Evolutionary conservation across 2,329 filamentous ascomycete genomes (phyloP).

Genomic region (Beauveria bassiana): DNA sequence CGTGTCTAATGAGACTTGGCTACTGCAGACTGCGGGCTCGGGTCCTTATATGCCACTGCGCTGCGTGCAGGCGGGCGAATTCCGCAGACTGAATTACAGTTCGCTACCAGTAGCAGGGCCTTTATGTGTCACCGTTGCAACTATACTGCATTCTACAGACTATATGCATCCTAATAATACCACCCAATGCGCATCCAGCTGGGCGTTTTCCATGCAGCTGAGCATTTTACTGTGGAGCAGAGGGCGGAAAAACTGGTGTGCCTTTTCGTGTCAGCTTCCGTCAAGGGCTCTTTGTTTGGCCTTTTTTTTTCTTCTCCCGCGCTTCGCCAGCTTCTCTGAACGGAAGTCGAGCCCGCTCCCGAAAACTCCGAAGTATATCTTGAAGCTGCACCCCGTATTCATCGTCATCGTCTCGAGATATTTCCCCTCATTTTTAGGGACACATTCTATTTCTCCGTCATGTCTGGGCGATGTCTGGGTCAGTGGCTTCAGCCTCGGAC

Average conservation of each 20-base stretch:
- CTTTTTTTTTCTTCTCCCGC: not conserved
- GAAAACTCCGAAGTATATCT: constrained; percentile 2
- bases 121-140: not conserved
- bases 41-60: constrained; percentile 1
- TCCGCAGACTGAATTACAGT: not conserved
- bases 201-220: not conserved
- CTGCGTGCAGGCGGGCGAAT: not conserved
- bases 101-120: not conserved
- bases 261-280: not conserved
- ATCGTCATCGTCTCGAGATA: too few species aligned
- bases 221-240: constrained; percentile 6
- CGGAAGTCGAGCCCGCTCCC: constrained; percentile 5
- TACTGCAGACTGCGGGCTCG: not conserved
- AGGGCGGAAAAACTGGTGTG: constrained; percentile 9
- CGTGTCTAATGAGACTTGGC: not conserved
- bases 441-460: constrained; percentile 8
- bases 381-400: not conserved
- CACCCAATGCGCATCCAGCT: not conserved
- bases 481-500: not conserved
- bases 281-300: not conserved
- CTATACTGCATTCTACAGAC: not conserved
- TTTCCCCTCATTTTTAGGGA: not conserved
- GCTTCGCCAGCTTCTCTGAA: not conserved
- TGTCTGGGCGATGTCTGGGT: constrained; percentile 2
- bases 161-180: not conserved